Base-by-base conservation (phyloP, 768 basidiomycete species). In the Kwoniella heveanensis region DNA sequence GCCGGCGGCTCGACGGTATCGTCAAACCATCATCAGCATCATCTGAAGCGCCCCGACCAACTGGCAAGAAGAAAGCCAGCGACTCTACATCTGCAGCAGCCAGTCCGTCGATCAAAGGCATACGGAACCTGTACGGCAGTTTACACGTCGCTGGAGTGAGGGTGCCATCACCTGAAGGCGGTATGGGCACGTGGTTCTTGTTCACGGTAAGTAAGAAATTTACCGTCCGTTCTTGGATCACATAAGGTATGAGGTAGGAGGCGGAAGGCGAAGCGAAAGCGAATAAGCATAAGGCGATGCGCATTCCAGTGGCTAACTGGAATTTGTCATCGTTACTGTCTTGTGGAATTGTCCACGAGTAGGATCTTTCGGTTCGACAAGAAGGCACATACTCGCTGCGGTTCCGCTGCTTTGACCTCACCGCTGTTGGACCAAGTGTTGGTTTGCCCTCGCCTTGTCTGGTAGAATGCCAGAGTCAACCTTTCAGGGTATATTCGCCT, bases 181-280 rank as follows among this genome's bases (percentile, higher is more conserved):
- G 65, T 19, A 54, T 68, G 52, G 76, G 76, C 19, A 37, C 72
- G 17, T 77, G 76, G 76, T 77, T 77, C 52, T 49, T 77, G 3
- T 77, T 77, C 57, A 71, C 73, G 2, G 75, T 77, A 29, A 69
- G 72, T 69, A n/a, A n/a, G n/a, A n/a, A n/a, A n/a, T n/a, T n/a
- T n/a, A n/a, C n/a, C n/a, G n/a, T n/a, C n/a, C n/a, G n/a, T n/a
- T n/a, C n/a, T n/a, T n/a, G n/a, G n/a, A n/a, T n/a, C n/a, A n/a
- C n/a, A n/a, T n/a, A n/a, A n/a, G n/a, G n/a, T n/a, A n/a, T n/a
- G n/a, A n/a, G n/a, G n/a, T n/a, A n/a, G n/a, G n/a, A n/a, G n/a
- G n/a, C n/a, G n/a, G 13, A 32, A 32, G 32, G 32, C 32, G 13
- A 32, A 32, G 7, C 32, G 13, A 32, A 32, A 32, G 7, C 13